Base-by-base conservation (phyloP, 2,329 filamentous ascomycete species). In the Aspergillus amoenus region DNA sequence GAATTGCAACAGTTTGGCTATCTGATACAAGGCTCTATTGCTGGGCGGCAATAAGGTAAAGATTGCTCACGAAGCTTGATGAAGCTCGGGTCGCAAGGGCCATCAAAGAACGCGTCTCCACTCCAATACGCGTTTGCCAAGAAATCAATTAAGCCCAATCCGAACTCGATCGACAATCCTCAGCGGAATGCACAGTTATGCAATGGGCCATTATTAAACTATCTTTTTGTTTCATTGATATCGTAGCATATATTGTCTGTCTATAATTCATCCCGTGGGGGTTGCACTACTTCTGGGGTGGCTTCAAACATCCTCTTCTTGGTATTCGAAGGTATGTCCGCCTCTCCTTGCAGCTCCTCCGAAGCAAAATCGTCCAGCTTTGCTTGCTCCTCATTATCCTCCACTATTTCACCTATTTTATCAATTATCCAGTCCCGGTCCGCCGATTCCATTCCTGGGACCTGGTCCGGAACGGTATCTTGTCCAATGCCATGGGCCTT, bases 241-340 rank as follows among this genome's bases (percentile, higher is more conserved):
- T 30, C 27, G 27, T 30, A 30, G 27, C 30, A 44, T 57, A 24
- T 43, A 18, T 30, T n/a, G 40, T 58, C 18, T 49, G 59, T 62
- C 65, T 73, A 73, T 64, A 74, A 60, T 60, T 76, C 72, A 70
- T 74, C 78, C 58, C 63, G 76, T 63, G 62, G 70, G 54, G 62
- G 61, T 34, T 70, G 64, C 43, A 67, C 60, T 21, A 72, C 64
- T 40, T 70, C 64, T 12, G 27, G 27, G 27, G 62, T 64, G 45
- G 75, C 77, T 54, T 80, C 78, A 65, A 73, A 79, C 77, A 79
- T 80, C 55, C 78, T 66, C 65, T 81, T 81, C 64, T 79, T 79
- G 8, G 78, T 66, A 63, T 81, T 81, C 22, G 73, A 69, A 34
- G 75, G 74, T 34, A 72, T 64, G 46, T 75, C 73, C 47, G 74